Evolutionary conservation across 306 rosid species (phyloP).

Genomic region (Cyclanthera cordifolia): DNA sequence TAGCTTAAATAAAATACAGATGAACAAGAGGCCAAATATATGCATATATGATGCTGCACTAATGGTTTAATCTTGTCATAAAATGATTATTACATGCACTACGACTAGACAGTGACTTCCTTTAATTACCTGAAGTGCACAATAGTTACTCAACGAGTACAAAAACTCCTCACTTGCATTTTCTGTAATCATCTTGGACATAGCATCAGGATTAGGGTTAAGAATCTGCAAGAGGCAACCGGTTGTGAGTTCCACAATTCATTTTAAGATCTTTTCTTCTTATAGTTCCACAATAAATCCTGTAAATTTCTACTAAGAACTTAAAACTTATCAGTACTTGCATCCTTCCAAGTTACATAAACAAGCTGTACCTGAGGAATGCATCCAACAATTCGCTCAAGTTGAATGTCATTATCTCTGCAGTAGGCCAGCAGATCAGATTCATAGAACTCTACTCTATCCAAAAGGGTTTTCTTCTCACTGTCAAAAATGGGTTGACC

Average conservation of each 20-base stretch:
- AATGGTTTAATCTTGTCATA: neutral
- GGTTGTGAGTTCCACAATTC: neutral
- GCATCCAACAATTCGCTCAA: slow-evolving; percentile 94
- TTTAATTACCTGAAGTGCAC: slow-evolving; percentile 81
- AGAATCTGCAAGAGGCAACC: slow-evolving; percentile 58
- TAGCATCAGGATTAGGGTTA: slow-evolving; percentile 98
- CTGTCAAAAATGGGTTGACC: slow-evolving; percentile 65
- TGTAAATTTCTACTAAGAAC: neutral
- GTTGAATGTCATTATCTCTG: slow-evolving; percentile 59
- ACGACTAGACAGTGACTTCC: neutral
- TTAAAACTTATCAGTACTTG: neutral
- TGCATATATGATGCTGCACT: neutral
- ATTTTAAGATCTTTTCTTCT: neutral
- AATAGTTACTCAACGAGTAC: slow-evolving; percentile 77
- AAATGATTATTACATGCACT: neutral
- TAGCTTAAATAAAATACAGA: neutral
- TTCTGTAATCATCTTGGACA: slow-evolving; percentile 96
- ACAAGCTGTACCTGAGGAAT: slow-evolving; percentile 76
- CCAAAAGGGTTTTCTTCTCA: slow-evolving; percentile 75
- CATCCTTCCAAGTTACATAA: slow-evolving; percentile 3
- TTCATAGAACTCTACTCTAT: slow-evolving; percentile 88
- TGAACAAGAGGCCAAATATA: neutral
- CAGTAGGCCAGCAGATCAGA: slow-evolving; percentile 83
- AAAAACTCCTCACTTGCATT: slow-evolving; percentile 97
- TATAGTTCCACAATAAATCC: neutral